Evolutionary conservation across 441 rosid genomes (phyloP).

Genomic region (Euphorbia celastroides): DNA sequence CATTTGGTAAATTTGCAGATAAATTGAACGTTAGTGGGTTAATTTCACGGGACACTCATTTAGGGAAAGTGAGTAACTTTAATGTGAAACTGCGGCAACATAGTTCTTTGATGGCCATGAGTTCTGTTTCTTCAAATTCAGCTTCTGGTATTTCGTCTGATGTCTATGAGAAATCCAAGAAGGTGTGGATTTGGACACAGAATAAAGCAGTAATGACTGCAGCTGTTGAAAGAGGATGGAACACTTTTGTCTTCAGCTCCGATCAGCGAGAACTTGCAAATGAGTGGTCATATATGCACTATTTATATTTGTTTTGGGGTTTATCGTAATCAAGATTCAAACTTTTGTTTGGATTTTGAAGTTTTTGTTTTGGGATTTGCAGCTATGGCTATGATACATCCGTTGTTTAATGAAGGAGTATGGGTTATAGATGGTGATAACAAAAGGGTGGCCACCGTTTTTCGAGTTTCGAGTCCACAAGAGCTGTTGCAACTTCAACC

Average conservation of each 20-base stretch:
- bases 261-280: slow-evolving; percentile 38
- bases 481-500: slow-evolving; percentile 54
- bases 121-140: slow-evolving; percentile 19
- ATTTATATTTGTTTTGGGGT: neutral
- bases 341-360: slow-evolving; percentile 4
- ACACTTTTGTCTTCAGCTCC: slow-evolving; percentile 54
- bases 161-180: slow-evolving; percentile 39
- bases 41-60: slow-evolving; percentile 3
- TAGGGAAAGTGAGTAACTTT: slow-evolving; percentile 8
- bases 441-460: slow-evolving; percentile 41
- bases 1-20: slow-evolving; percentile 19
- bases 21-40: slow-evolving; percentile 15
- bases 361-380: slow-evolving; percentile 29
- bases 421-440: slow-evolving; percentile 39
- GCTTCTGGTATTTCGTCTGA: slow-evolving; percentile 17
- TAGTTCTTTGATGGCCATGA: slow-evolving; percentile 19
- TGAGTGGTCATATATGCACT: slow-evolving; percentile 67
- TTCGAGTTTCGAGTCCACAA: slow-evolving; percentile 54
- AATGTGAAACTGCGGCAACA: slow-evolving; percentile 9
- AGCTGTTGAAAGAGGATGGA: slow-evolving; percentile 92
- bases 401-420: slow-evolving; percentile 50
- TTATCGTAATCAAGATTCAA: slow-evolving; percentile 1
- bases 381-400: slow-evolving; percentile 59
- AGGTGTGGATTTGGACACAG: slow-evolving; percentile 80
- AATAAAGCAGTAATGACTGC: slow-evolving; percentile 68